Percentiles rank a stretch among this genome's conserved stretches.
Evolutionary conservation across 2,329 filamentous ascomycete species (phyloP).

Genomic region (Neonectria faginata): DNA sequence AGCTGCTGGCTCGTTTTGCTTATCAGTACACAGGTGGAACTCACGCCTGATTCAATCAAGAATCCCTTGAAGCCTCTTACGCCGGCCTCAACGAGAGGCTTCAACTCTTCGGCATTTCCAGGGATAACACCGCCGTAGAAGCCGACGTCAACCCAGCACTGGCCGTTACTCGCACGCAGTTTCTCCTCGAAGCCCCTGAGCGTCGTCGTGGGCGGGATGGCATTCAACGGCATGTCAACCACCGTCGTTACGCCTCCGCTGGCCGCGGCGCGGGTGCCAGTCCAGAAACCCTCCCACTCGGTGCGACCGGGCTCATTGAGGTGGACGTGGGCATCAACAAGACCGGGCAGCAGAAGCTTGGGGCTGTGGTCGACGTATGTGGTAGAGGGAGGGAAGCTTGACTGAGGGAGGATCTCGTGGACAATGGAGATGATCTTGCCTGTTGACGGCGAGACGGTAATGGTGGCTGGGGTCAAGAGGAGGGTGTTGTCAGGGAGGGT

Average conservation of each 20-base stretch:
- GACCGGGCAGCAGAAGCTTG: conserved; percentile 84
- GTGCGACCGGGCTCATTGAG: conserved; percentile 96
- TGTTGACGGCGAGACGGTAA: conserved; percentile 79
- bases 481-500: conserved; percentile 73
- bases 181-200: conserved; percentile 86
- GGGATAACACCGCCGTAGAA: conserved; percentile 97
- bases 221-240: conserved; percentile 97
- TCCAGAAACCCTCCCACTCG: conserved; percentile 98
- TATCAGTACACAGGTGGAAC: conserved; percentile 49
- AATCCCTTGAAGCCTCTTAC: conserved; percentile 98
- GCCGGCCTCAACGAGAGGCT: conserved; percentile 83
- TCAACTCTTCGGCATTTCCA: conserved; percentile 84
- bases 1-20: conserved; percentile 15
- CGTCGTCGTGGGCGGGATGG: conserved; percentile 95
- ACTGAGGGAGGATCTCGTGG: conserved; percentile 77
- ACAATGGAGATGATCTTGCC: conserved; percentile 87
- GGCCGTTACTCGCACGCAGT: conserved; percentile 81
- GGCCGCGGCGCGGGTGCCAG: conserved; percentile 91
- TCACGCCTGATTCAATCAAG: conserved; percentile 93
- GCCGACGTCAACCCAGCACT: conserved; percentile 99
- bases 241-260: conserved; percentile 97
- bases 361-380: conserved; percentile 88
- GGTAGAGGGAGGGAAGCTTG: conserved; percentile 77
- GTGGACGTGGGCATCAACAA: conserved; percentile 97
- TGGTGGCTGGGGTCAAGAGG: conserved; percentile 81